Percentiles rank a stretch among this genome's conserved stretches.
Evolutionary conservation across 2,329 filamentous ascomycete genomes (phyloP).

Genomic region (Cladosporium sp.): DNA sequence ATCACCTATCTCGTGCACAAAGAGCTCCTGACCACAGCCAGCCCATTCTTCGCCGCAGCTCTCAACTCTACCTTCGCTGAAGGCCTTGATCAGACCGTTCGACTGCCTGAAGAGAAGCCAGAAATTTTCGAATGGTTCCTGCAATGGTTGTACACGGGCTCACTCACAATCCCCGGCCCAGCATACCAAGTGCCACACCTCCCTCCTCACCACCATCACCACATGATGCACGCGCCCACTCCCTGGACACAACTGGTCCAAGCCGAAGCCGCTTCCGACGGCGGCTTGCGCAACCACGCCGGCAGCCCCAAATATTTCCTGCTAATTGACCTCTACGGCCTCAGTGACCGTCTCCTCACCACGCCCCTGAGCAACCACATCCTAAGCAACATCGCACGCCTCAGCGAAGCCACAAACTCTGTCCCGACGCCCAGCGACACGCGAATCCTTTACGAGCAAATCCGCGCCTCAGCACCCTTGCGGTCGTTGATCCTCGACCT

Average conservation of each 20-base stretch:
- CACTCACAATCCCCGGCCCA: conserved; percentile 26
- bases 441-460: conserved; percentile 43
- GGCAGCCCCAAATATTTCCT: conserved; percentile 49
- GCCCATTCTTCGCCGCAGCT: conserved; percentile 49
- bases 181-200: conserved; percentile 14
- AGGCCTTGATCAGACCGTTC: conserved; percentile 38
- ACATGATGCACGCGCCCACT: conserved; percentile 1
- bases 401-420: conserved; percentile 46
- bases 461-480: conserved; percentile 37
- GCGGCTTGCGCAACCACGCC: conserved; percentile 41
- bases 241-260: conserved; percentile 2
- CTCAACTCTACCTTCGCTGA: conserved; percentile 46
- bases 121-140: conserved; percentile 48
- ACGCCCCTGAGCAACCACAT: conserved; percentile 44
- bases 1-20: conserved; percentile 46
- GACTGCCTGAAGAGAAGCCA: conserved; percentile 42
- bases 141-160: conserved; percentile 48
- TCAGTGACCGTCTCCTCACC: conserved; percentile 45
- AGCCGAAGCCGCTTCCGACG: conserved; percentile 24
- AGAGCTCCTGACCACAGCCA: conserved; percentile 43
- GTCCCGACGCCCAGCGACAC: conserved; percentile 48
- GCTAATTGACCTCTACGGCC: conserved; percentile 44
- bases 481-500: conserved; percentile 44
- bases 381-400: conserved; percentile 39
- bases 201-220: not conserved